Base-by-base conservation (phyloP, 2,329 filamentous ascomycete species). In the Apiospora arundinis region DNA sequence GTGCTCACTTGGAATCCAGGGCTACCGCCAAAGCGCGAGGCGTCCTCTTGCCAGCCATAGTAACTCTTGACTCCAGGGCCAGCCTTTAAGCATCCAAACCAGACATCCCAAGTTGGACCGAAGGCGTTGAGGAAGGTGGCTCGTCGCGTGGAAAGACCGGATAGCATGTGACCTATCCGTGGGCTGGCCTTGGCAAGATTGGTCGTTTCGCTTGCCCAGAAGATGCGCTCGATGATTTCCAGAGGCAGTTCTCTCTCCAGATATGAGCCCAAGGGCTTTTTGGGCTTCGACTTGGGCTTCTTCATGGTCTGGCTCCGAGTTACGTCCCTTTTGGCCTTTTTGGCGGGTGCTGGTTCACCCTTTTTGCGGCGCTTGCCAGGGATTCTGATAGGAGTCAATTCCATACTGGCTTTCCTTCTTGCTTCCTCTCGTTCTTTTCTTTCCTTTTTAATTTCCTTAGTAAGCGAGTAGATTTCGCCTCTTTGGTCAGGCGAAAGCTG, bases 201-300 rank as follows among this genome's bases (percentile, higher is more conserved):
- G 66, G 86, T 73, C 73, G 88, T 89, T 72, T 79, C 76, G 67
- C 87, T 88, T 69, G 85, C 78, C 73, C 87, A 78, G 70, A 89
- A 84, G 67, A 90, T 88, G 44, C 73, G 81, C 75, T 89, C 86
- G 16, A 90, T 82, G 32, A 90, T 80, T 76, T 90, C 88, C 8
- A 84, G 76, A 0, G 88, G 88, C 11, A 90, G 78, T 16, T 77
- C 74, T 73, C 78, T 79, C 60, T 84, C 75, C 2, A 81, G 67
- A 32, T 76, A 73, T 1, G 79, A 77, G 11, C 71, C 75, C 37
- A 75, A 76, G 18, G 52, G 66, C 52, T 69, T 70, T 21, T 23
- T 63, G 32, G 37, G 48, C 37, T 67, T 73, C 12, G 28, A 14
- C 49, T 70, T 75, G 18, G 45, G 52, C 40, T 66, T 65, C 25